Conservation (phyloP, 768 basidiomycete genomes). For the Strobilomyces dryophilus region DNA sequence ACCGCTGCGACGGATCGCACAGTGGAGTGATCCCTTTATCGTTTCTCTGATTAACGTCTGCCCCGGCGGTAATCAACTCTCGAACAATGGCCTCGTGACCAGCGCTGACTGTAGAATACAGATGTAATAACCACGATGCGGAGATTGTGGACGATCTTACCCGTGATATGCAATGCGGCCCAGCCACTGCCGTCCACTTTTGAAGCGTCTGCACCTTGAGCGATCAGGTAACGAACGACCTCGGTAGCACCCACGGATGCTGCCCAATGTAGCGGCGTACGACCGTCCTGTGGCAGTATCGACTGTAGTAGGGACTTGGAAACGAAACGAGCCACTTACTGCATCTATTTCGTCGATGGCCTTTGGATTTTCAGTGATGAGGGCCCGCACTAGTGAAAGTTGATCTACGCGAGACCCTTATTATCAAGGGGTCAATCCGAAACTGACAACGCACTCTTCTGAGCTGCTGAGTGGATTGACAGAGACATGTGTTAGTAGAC, state of each 20-base stretch:
- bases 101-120: slow-evolving; percentile 58
- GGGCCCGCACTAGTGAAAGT: slow-evolving; percentile 59
- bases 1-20: slow-evolving; percentile 39
- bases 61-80: slow-evolving; percentile 78
- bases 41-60: slow-evolving; percentile 75
- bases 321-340: slow-evolving; percentile 35
- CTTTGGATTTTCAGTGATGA: slow-evolving; percentile 59
- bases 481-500: slow-evolving; percentile 33
- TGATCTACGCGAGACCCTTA: slow-evolving; percentile 47
- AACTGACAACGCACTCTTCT: slow-evolving; percentile 46
- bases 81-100: slow-evolving; percentile 72
- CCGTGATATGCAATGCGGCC: slow-evolving; percentile 78
- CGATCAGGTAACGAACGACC: slow-evolving; percentile 63
- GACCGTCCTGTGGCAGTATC: slow-evolving; percentile 52
- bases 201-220: slow-evolving; percentile 64
- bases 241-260: slow-evolving; percentile 70
- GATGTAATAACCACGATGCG: not conserved
- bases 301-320: fast-evolving
- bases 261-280: slow-evolving; percentile 86
- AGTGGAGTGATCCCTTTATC: slow-evolving; percentile 81
- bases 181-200: slow-evolving; percentile 64
- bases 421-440: not conserved
- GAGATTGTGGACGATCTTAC: slow-evolving; percentile 32
- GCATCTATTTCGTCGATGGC: slow-evolving; percentile 59
- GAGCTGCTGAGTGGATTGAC: slow-evolving; percentile 61